Evolutionary conservation across 805 yeast species (phyloP).

Genomic region (Candida glaebosa): DNA sequence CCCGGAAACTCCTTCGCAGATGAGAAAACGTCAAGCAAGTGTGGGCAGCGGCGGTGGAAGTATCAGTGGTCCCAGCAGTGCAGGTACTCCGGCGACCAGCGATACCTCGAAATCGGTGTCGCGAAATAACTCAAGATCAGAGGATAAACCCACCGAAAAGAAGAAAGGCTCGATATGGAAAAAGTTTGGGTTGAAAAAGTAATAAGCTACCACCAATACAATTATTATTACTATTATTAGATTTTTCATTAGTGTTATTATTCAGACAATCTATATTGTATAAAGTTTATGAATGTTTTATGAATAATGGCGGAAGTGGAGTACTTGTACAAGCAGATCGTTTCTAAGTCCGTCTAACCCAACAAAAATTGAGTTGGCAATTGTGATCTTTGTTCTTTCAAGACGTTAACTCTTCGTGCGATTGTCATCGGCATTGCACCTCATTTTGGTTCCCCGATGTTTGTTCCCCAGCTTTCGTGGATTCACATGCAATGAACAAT

Average conservation of each 20-base stretch:
- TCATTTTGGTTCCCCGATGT: too few relatives aligned
- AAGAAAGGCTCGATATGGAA: conserved; percentile 21
- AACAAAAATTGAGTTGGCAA: not conserved
- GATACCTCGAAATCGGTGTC: not conserved
- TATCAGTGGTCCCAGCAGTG: not conserved
- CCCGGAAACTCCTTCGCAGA: not conserved
- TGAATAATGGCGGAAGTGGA: too few relatives aligned
- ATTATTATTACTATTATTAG: too few relatives aligned
- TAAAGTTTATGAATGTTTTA: too few relatives aligned
- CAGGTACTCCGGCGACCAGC: not conserved
- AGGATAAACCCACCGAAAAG: conserved; percentile 3
- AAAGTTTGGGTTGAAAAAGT: conserved; percentile 23
- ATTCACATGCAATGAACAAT: not conserved
- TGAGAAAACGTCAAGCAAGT: conserved; percentile 2
- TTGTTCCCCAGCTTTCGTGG: too few relatives aligned
- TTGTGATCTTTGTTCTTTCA: not conserved
- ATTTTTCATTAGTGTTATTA: too few relatives aligned
- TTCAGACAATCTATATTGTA: not conserved
- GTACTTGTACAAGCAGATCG: too few relatives aligned
- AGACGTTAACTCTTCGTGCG: too few relatives aligned
- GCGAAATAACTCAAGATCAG: not conserved
- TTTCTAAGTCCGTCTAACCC: too few relatives aligned
- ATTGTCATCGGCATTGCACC: too few relatives aligned
- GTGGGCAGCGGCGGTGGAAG: conserved; percentile 6
- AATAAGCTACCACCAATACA: too few relatives aligned